Percentiles rank a stretch among this genome's conserved stretches.
These are phyloP conservation scores for Verticillium zaregamsianum DNA, from an alignment of 2,329 filamentous ascomycete genomes.

Conservation along the genomic window DNA sequence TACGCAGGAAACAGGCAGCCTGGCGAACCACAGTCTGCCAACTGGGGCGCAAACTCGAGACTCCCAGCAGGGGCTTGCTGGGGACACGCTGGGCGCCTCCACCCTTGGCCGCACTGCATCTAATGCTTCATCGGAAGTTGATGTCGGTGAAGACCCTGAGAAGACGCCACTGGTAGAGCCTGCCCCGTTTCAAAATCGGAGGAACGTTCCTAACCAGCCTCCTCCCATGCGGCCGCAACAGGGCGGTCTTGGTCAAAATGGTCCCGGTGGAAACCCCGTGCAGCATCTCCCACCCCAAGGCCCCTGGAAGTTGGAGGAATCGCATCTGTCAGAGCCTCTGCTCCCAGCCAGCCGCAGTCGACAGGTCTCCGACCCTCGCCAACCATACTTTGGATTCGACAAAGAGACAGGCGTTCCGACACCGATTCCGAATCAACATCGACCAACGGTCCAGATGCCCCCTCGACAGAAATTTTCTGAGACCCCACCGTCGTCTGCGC, in stretches of 20 bases:
- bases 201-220: conserved; percentile 5
- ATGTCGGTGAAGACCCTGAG: conserved; percentile 2
- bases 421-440: conserved; percentile 11
- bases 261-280: conserved; percentile 26
- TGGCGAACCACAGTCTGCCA: neutral
- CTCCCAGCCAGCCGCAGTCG: conserved; percentile 17
- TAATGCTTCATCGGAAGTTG: neutral
- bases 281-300: conserved; percentile 38
- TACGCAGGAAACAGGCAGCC: neutral
- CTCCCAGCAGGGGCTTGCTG: neutral
- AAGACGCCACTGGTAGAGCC: neutral
- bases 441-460: conserved; percentile 12
- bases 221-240: conserved; percentile 18
- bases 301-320: conserved; percentile 52
- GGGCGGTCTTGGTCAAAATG: neutral
- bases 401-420: conserved; percentile 43
- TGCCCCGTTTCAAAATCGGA: conserved; percentile 1
- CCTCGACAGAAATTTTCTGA: conserved; percentile 25
- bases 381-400: conserved; percentile 38
- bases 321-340: conserved; percentile 47
- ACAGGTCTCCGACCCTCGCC: conserved; percentile 24
- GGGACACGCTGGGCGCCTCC: neutral
- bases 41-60: neutral
- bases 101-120: neutral
- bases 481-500: conserved; percentile 46